Conservation (phyloP, 2,329 filamentous ascomycete genomes). For the Thielaviopsis cerberus region DNA sequence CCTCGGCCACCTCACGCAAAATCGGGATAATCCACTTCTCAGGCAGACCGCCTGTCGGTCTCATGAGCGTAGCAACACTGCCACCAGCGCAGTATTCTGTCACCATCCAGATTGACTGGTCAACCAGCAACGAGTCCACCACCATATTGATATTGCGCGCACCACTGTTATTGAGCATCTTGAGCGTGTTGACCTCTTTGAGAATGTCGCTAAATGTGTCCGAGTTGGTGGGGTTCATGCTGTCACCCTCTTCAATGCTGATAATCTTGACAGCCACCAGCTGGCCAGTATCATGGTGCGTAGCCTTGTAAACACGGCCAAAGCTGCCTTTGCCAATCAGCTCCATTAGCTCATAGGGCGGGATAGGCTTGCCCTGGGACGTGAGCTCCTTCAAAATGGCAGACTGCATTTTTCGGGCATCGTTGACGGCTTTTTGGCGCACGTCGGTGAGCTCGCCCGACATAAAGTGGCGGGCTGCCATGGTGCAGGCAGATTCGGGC, state of each 20-base stretch:
- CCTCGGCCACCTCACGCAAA: slow-evolving; percentile 29
- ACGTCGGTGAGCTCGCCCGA: slow-evolving; percentile 9
- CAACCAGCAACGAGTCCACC: slow-evolving; percentile 43
- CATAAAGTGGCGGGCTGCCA: slow-evolving; percentile 10
- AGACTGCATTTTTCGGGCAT: slow-evolving; percentile 45
- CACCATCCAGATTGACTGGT: slow-evolving; percentile 48
- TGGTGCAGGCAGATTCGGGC: neutral
- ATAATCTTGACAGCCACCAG: slow-evolving; percentile 57
- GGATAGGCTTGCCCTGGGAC: slow-evolving; percentile 34
- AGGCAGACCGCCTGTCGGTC: slow-evolving; percentile 28
- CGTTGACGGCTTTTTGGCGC: slow-evolving; percentile 30
- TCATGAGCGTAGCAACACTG: slow-evolving; percentile 40
- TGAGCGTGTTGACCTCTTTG: slow-evolving; percentile 34
- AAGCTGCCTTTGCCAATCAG: slow-evolving; percentile 49
- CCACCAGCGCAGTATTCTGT: slow-evolving; percentile 51
- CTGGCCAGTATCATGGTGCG: slow-evolving; percentile 19
- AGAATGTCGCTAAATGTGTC: slow-evolving; percentile 33
- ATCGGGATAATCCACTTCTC: slow-evolving; percentile 36
- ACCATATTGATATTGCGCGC: slow-evolving; percentile 48
- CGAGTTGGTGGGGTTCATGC: slow-evolving; percentile 34
- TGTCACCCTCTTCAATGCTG: slow-evolving; percentile 54
- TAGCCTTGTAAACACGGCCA: slow-evolving; percentile 46
- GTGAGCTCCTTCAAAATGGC: slow-evolving; percentile 38
- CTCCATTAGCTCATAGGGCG: slow-evolving; percentile 41
- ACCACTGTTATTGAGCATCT: slow-evolving; percentile 39